Evolutionary conservation across 768 basidiomycete species (phyloP).

Genomic region (Cystoderma amianthinum): DNA sequence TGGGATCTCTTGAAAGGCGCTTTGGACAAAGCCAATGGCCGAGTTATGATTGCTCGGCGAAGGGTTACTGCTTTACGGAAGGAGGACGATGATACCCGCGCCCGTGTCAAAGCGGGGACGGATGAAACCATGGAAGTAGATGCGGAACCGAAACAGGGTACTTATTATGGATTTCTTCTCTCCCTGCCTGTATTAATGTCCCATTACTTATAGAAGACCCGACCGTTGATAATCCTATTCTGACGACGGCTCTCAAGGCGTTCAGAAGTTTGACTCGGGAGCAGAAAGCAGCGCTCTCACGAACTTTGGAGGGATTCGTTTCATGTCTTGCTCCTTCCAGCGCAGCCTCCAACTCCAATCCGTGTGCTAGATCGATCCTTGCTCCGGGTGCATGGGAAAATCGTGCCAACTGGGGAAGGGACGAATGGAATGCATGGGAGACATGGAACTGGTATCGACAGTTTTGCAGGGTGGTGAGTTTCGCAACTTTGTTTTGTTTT

Average conservation of each 20-base stretch:
- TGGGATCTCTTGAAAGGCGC: constrained; percentile 85
- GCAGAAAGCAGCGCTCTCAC: constrained; percentile 66
- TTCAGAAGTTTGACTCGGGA: constrained; percentile 68
- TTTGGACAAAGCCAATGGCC: constrained; percentile 86
- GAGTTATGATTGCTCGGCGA: constrained; percentile 71
- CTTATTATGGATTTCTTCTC: no score
- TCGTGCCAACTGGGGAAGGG: constrained; percentile 60
- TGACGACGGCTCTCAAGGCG: constrained; percentile 70
- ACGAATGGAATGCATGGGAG: constrained; percentile 82
- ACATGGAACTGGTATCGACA: constrained; percentile 91
- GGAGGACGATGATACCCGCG: constrained; percentile 84
- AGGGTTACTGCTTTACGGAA: constrained; percentile 72
- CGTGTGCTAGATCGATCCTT: constrained; percentile 49
- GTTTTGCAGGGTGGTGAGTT: constrained; percentile 72
- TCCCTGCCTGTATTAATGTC: constrained; percentile 4
- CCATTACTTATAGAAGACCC: constrained; percentile 26
- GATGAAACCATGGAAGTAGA: constrained; percentile 68
- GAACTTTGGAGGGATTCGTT: constrained; percentile 74
- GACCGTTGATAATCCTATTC: constrained; percentile 53
- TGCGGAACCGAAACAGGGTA: constrained; percentile 49
- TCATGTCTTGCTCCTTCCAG: constrained; percentile 44
- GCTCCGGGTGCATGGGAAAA: constrained; percentile 64
- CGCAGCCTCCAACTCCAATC: constrained; percentile 38
- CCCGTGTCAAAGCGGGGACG: constrained; percentile 62
- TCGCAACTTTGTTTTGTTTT: not conserved